phyloP scores from a whole-genome alignment of 2,329 filamentous ascomycete species.

The Exophiala spinifera region DNA sequence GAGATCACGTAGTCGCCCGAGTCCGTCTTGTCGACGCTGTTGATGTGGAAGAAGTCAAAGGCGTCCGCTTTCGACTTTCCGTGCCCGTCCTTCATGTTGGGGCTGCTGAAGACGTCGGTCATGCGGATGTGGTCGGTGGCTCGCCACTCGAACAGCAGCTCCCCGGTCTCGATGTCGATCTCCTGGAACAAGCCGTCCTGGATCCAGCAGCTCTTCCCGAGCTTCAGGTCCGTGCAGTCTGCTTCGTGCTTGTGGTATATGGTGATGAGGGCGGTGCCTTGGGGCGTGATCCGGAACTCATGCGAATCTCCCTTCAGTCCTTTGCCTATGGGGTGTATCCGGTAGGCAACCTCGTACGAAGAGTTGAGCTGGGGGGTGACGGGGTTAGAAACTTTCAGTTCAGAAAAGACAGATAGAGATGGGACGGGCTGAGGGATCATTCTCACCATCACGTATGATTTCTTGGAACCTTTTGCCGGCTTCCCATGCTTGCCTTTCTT shows the following conservation, averaged over 20 bases:
- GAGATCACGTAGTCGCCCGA: conserved; percentile 55
- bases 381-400: conserved; percentile 45
- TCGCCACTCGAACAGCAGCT: conserved; percentile 38
- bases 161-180: conserved; percentile 37
- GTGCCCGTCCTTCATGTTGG: conserved; percentile 8
- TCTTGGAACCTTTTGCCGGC: conserved; percentile 43
- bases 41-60: conserved; percentile 59
- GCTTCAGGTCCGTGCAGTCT: conserved; percentile 14
- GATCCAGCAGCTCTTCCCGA: conserved; percentile 33
- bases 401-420: conserved; percentile 38
- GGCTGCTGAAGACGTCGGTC: conserved; percentile 21
- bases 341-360: conserved; percentile 25
- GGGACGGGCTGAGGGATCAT: too few species aligned
- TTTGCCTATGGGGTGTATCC: conserved; percentile 16
- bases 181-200: conserved; percentile 34
- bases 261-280: conserved; percentile 23
- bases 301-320: conserved; percentile 27
- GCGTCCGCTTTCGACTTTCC: conserved; percentile 8
- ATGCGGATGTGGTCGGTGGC: conserved; percentile 35
- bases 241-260: conserved; percentile 21
- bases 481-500: conserved; percentile 42
- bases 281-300: conserved; percentile 23
- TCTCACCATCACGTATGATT: conserved; percentile 33
- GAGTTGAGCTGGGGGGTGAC: conserved; percentile 45
- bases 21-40: conserved; percentile 53